phyloP scores from a whole-genome alignment of 495 filamentous ascomycete genomes.

The Astrothelium subdiscretum region DNA sequence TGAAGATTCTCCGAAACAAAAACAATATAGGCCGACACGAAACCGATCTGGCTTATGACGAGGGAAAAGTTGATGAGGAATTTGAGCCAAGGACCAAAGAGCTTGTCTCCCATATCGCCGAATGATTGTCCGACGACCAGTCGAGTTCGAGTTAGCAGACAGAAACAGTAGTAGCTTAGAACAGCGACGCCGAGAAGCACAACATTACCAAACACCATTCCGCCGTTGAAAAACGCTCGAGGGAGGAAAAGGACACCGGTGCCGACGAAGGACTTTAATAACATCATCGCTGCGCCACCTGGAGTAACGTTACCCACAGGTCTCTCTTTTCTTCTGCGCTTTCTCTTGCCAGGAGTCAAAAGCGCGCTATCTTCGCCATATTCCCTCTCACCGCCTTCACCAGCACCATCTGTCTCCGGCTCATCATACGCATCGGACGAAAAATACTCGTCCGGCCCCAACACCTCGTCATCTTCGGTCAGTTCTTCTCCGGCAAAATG shows the following conservation, averaged over 20 bases:
- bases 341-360: constrained; percentile 33
- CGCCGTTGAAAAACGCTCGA: constrained; percentile 56
- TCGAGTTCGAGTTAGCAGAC: constrained; percentile 48
- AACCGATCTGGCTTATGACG: constrained; percentile 53
- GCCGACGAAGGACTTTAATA: constrained; percentile 54
- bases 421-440: constrained; percentile 31
- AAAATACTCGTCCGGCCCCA: constrained; percentile 77
- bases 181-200: constrained; percentile 44
- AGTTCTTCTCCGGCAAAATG: constrained; percentile 63
- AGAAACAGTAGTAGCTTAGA: constrained; percentile 49
- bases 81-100: constrained; percentile 41
- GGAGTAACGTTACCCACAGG: constrained; percentile 46
- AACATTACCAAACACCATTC: constrained; percentile 52
- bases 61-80: constrained; percentile 47
- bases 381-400: constrained; percentile 34
- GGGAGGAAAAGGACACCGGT: constrained; percentile 61
- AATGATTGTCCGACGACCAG: constrained; percentile 42
- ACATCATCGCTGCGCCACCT: constrained; percentile 53
- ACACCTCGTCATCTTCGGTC: constrained; percentile 41
- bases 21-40: constrained; percentile 54
- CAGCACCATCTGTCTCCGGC: constrained; percentile 40
- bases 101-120: constrained; percentile 47
- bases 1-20: constrained; percentile 54
- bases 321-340: constrained; percentile 28
- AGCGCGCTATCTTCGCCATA: constrained; percentile 34